Conservation (phyloP, 2,329 filamentous ascomycete species). For the Alternaria panax region DNA sequence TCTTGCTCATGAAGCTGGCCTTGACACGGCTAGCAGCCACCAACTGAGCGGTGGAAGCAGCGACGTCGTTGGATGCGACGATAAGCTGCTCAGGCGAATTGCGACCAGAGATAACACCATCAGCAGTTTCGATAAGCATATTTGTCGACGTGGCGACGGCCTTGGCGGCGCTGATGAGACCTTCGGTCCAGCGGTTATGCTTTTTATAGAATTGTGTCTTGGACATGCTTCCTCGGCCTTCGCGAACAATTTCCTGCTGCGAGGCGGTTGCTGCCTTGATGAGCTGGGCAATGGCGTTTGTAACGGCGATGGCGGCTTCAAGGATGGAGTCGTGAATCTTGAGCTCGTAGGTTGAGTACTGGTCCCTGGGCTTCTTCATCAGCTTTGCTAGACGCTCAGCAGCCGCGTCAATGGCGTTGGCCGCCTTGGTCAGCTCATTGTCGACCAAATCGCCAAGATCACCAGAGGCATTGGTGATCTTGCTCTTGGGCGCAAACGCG, state of each 20-base stretch:
- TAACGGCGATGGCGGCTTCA: slow-evolving; percentile 90
- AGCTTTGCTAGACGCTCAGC: slow-evolving; percentile 88
- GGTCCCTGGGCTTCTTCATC: slow-evolving; percentile 94
- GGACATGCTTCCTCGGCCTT: slow-evolving; percentile 86
- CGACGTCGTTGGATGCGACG: slow-evolving; percentile 95
- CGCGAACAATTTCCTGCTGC: slow-evolving; percentile 95
- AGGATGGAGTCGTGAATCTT: slow-evolving; percentile 95
- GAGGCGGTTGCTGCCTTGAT: slow-evolving; percentile 94
- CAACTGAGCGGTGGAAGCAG: slow-evolving; percentile 93
- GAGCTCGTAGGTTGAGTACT: slow-evolving; percentile 94
- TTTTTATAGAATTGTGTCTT: slow-evolving; percentile 99
- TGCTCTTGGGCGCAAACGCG: slow-evolving; percentile 87
- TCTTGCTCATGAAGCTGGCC: slow-evolving; percentile 97
- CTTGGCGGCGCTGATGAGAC: slow-evolving; percentile 95
- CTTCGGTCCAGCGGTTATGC: slow-evolving; percentile 99
- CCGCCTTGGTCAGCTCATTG: slow-evolving; percentile 88
- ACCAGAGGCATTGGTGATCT: slow-evolving; percentile 77
- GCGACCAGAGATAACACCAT: slow-evolving; percentile 89
- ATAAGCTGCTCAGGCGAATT: slow-evolving; percentile 97
- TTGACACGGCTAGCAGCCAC: slow-evolving; percentile 96
- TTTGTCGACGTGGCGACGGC: slow-evolving; percentile 94
- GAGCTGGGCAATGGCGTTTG: slow-evolving; percentile 88
- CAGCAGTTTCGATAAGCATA: slow-evolving; percentile 95
- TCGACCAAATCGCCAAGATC: slow-evolving; percentile 95
- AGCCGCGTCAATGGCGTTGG: slow-evolving; percentile 92